phyloP scores from a whole-genome alignment of 768 basidiomycete species.

The Cystofilobasidium ferigula region DNA sequence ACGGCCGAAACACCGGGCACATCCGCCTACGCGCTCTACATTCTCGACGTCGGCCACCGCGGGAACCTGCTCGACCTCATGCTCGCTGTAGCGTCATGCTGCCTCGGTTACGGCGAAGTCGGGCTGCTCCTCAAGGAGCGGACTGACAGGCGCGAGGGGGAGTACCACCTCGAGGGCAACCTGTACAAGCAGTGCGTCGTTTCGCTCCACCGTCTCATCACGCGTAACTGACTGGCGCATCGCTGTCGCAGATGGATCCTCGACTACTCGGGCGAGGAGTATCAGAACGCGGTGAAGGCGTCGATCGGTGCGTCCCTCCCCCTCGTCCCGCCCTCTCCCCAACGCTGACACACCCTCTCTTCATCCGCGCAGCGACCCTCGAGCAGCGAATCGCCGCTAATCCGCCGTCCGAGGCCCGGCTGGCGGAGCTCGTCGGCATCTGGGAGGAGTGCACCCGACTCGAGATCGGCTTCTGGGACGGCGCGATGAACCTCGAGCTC shows the following conservation, averaged over 20 bases:
- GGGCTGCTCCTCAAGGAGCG: conserved; percentile 68
- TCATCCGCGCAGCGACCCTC: conserved; percentile 49
- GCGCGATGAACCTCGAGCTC: conserved; percentile 42
- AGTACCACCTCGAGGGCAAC: conserved; percentile 56
- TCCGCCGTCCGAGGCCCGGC: conserved; percentile 51
- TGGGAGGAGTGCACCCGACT: conserved; percentile 67
- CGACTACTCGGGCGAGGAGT: conserved; percentile 62
- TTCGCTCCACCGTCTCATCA: neutral
- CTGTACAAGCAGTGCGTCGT: conserved; percentile 46
- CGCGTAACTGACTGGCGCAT: neutral
- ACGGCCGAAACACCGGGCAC: conserved; percentile 61
- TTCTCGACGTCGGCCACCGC: conserved; percentile 67
- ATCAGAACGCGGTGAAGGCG: conserved; percentile 57
- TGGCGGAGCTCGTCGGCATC: conserved; percentile 53
- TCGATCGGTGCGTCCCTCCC: conserved; percentile 55
- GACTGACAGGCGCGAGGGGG: conserved; percentile 43
- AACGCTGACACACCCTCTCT: conserved; percentile 13
- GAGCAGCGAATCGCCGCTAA: conserved; percentile 53
- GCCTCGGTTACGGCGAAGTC: conserved; percentile 85
- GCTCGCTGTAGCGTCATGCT: conserved; percentile 74
- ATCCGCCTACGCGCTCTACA: conserved; percentile 77
- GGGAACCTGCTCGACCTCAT: conserved; percentile 61
- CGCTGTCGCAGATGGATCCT: conserved; percentile 36
- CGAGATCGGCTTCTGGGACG: conserved; percentile 83
- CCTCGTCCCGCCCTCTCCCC: conserved; percentile 1